phyloP scores from a whole-genome alignment of 352 stramenopile genomes.

The Albugo laibachii region DNA sequence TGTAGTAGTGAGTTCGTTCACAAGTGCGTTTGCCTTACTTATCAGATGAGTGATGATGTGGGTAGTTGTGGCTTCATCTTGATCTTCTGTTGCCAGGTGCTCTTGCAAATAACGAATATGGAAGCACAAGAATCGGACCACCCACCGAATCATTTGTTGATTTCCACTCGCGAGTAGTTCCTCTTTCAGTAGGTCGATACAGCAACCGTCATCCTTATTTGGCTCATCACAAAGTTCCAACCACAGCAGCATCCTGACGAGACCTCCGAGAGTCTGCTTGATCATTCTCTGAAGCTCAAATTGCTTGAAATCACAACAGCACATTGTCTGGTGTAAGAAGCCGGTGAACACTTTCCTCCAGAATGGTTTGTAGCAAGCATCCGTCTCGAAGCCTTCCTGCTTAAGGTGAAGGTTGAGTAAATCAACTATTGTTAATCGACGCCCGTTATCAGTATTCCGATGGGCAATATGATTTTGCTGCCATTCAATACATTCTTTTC shows the following conservation, averaged over 20 bases:
- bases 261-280: slow-evolving; percentile 24
- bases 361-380: neutral
- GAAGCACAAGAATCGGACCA: slow-evolving; percentile 19
- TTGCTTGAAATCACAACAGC: too few species aligned
- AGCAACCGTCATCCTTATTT: neutral
- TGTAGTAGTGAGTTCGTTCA: too few species aligned
- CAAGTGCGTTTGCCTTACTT: too few species aligned
- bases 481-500: slow-evolving; percentile 2
- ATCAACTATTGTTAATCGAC: too few species aligned
- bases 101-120: slow-evolving; percentile 23
- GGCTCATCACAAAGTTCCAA: slow-evolving; percentile 15
- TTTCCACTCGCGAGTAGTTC: neutral
- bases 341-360: neutral
- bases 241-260: slow-evolving; percentile 36
- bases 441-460: too few species aligned
- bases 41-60: too few species aligned
- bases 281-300: slow-evolving; percentile 44
- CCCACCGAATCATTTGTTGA: slow-evolving; percentile 13
- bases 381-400: neutral
- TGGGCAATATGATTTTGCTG: too few species aligned
- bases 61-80: too few species aligned
- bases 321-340: slow-evolving; percentile 10
- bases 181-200: neutral
- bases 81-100: neutral
- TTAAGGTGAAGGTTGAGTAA: too few species aligned